Evolutionary conservation across 345 rosid species (phyloP).

Genomic region (Syzygium oleosum): DNA sequence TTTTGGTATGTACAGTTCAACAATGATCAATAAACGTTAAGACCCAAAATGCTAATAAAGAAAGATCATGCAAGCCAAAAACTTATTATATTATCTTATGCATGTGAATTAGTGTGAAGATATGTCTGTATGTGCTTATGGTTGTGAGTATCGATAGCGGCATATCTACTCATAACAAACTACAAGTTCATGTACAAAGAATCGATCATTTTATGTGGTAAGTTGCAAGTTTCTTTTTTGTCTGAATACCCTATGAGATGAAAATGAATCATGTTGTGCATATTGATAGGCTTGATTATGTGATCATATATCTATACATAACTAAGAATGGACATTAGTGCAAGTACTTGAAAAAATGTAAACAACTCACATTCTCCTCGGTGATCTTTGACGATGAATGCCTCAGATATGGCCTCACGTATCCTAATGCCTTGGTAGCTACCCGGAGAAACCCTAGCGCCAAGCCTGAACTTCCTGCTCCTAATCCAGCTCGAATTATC

Average conservation of each 20-base stretch:
- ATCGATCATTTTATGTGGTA: background rate
- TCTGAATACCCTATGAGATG: background rate
- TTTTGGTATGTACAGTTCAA: background rate
- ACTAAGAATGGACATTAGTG: background rate
- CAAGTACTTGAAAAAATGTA: background rate
- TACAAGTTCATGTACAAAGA: background rate
- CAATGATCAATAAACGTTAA: background rate
- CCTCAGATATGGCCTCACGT: slow-evolving; percentile 65
- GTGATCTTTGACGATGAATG: slow-evolving; percentile 83
- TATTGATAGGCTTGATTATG: background rate
- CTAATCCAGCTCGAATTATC: slow-evolving; percentile 97
- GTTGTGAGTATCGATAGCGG: background rate
- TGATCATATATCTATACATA: background rate
- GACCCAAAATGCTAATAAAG: background rate
- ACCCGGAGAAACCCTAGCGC: slow-evolving; percentile 51
- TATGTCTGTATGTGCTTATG: background rate
- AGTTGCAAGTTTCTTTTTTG: background rate
- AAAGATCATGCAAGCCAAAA: background rate
- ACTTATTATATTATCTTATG: background rate
- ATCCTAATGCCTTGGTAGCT: slow-evolving; percentile 38
- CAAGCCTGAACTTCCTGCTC: slow-evolving; percentile 68
- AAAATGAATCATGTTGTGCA: background rate
- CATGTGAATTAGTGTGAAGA: background rate
- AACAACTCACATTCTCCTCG: slow-evolving; percentile 86
- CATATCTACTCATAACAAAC: background rate